These are phyloP conservation scores for Russula vinacea DNA, from an alignment of 768 basidiomycete species.

Conservation along the genomic window DNA sequence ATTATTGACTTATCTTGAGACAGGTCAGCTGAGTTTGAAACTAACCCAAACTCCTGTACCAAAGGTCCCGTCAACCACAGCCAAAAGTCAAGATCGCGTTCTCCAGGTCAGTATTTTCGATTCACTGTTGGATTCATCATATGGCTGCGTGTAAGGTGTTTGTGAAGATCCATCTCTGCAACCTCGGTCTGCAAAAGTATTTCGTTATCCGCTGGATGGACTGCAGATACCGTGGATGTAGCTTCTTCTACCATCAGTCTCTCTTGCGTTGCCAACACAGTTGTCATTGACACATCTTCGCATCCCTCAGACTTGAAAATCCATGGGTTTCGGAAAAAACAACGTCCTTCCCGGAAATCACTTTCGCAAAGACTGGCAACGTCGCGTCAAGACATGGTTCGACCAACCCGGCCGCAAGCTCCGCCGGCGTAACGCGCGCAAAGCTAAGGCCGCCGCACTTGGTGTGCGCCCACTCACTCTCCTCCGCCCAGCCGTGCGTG, in stretches of 20 bases:
- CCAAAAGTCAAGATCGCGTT: conserved; percentile 36
- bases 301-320: conserved; percentile 42
- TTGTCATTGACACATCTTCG: conserved; percentile 28
- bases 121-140: neutral
- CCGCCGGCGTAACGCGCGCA: conserved; percentile 88
- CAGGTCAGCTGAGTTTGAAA: conserved; percentile 24
- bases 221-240: conserved; percentile 14
- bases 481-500: conserved; percentile 96
- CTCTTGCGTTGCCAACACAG: conserved; percentile 7
- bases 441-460: conserved; percentile 83
- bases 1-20: neutral
- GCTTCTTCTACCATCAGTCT: neutral
- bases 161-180: neutral
- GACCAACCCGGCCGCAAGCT: conserved; percentile 98
- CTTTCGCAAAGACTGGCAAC: conserved; percentile 99
- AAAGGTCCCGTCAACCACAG: conserved; percentile 7
- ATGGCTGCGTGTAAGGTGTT: neutral
- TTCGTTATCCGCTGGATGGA: conserved; percentile 30
- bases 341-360: conserved; percentile 93
- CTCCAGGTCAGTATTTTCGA: conserved; percentile 39
- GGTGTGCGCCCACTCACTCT: conserved; percentile 89
- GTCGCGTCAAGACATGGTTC: conserved; percentile 95
- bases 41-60: conserved; percentile 15
- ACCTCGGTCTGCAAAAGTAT: conserved; percentile 2
- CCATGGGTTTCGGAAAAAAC: conserved; percentile 78